phyloP scores from a whole-genome alignment of 495 filamentous ascomycete species.

The Aspergillus sclerotiicarbonarius region DNA sequence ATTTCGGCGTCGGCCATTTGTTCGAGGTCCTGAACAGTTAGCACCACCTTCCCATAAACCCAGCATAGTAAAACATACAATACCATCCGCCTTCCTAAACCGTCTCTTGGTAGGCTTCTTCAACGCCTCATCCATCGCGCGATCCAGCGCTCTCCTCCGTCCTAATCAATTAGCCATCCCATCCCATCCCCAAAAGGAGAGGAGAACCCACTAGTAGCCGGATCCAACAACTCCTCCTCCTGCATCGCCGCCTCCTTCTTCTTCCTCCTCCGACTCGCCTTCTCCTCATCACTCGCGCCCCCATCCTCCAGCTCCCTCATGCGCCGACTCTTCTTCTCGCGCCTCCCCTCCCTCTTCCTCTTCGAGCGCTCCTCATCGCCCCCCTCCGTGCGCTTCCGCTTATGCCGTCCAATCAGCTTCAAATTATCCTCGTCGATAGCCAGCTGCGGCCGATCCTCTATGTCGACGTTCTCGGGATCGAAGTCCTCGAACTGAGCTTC shows the following conservation, averaged over 20 bases:
- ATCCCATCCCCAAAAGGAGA: not conserved
- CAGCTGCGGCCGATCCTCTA: slow-evolving; percentile 72
- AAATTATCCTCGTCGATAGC: slow-evolving; percentile 88
- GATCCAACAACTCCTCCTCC: slow-evolving; percentile 62
- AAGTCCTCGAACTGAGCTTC: slow-evolving; percentile 92
- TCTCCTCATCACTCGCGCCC: slow-evolving; percentile 57
- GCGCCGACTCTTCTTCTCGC: slow-evolving; percentile 72
- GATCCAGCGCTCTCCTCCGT: slow-evolving; percentile 74
- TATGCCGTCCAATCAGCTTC: slow-evolving; percentile 69
- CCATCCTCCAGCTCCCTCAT: slow-evolving; percentile 51
- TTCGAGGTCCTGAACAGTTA: slow-evolving; percentile 70
- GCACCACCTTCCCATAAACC: slow-evolving; percentile 7
- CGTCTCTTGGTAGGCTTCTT: slow-evolving; percentile 78
- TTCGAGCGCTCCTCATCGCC: slow-evolving; percentile 54
- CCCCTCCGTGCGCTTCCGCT: slow-evolving; percentile 73
- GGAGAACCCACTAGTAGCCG: slow-evolving; percentile 48
- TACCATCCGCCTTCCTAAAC: slow-evolving; percentile 76
- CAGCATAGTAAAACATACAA: slow-evolving; percentile 55
- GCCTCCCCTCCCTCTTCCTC: slow-evolving; percentile 72
- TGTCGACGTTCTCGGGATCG: slow-evolving; percentile 70
- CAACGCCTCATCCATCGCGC: slow-evolving; percentile 80
- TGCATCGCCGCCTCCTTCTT: slow-evolving; percentile 53
- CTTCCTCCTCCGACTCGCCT: slow-evolving; percentile 49
- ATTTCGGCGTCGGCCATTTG: slow-evolving; percentile 86
- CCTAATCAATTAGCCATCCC: slow-evolving; percentile 36